Conservation (phyloP, 139 green algal genomes). For the Pleodorina starrii region DNA sequence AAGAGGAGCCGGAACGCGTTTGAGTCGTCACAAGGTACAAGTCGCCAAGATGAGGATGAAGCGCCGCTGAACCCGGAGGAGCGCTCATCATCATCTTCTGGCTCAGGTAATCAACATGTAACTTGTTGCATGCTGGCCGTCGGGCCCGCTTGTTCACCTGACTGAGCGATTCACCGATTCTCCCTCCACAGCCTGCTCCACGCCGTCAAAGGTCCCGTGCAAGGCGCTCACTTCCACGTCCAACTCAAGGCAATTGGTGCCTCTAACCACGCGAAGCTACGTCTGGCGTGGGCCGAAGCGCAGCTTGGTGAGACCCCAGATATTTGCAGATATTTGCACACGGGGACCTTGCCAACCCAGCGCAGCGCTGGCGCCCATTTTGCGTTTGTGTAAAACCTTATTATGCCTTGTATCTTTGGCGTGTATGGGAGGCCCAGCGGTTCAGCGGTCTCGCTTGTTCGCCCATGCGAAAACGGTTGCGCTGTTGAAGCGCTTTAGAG, state of each 20-base stretch:
- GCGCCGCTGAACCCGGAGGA: background rate
- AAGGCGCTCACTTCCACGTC: background rate
- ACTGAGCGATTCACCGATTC: conserved; percentile 3
- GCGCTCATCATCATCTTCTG: conserved; percentile 11
- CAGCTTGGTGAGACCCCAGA: background rate
- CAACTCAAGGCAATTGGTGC: background rate
- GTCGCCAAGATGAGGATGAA: conserved; percentile 1
- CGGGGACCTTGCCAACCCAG: no score
- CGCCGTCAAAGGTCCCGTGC: background rate
- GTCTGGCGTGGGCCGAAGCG: conserved; percentile 30
- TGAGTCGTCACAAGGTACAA: background rate
- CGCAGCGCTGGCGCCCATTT: no score
- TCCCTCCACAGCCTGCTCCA: conserved; percentile 1
- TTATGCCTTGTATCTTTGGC: no score
- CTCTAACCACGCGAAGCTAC: conserved; percentile 2
- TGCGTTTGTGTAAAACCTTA: no score
- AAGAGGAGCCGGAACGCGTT: background rate
- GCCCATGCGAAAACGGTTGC: background rate
- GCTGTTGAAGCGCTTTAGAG: no score
- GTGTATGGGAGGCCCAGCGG: no score
- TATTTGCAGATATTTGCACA: background rate
- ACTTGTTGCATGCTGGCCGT: no score
- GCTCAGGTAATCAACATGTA: background rate
- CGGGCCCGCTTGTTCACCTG: background rate
- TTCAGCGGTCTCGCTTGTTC: no score